Evolutionary conservation across 352 stramenopile species (phyloP).

Genomic region (Phytophthora colocasiae): DNA sequence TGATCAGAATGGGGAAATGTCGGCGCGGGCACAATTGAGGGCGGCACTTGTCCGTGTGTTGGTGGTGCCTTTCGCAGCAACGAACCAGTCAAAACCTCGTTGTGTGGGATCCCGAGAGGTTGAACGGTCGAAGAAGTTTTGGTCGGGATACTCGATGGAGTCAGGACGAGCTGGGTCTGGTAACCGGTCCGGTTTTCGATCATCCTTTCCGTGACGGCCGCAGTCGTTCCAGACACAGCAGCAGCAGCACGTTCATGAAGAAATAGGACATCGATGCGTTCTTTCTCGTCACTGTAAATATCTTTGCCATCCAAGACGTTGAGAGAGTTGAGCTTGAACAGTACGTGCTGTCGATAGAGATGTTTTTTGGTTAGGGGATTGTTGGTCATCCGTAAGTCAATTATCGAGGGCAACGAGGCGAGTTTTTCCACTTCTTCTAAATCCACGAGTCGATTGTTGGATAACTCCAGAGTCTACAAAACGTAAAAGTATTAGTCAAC

Average conservation of each 20-base stretch:
- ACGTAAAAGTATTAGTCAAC: conserved; percentile 8
- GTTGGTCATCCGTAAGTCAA: conserved; percentile 68
- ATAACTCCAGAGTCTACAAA: conserved; percentile 70
- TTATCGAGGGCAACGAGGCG: conserved; percentile 54
- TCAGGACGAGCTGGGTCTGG: conserved; percentile 41
- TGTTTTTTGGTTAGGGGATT: conserved; percentile 88
- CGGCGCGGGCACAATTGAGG: background rate
- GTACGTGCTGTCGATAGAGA: conserved; percentile 73
- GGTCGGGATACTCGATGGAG: conserved; percentile 54
- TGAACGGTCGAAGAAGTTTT: conserved; percentile 31
- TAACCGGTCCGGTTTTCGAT: conserved; percentile 27
- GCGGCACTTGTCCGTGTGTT: conserved; percentile 26
- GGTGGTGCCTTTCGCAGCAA: conserved; percentile 50
- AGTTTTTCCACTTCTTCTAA: conserved; percentile 87
- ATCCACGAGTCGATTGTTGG: conserved; percentile 79
- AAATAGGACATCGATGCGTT: conserved; percentile 75
- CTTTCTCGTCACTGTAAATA: conserved; percentile 78
- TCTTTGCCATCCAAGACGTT: conserved; percentile 73
- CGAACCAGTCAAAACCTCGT: conserved; percentile 54
- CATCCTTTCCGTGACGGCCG: conserved; percentile 23
- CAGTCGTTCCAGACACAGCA: conserved; percentile 21
- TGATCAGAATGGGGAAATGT: conserved; percentile 55
- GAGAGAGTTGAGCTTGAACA: conserved; percentile 68
- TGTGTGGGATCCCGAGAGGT: conserved; percentile 36
- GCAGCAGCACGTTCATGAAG: conserved; percentile 64